Evolutionary conservation across 176 grass and related monocot species (phyloP).

Genomic region (Zoysia japonica): DNA sequence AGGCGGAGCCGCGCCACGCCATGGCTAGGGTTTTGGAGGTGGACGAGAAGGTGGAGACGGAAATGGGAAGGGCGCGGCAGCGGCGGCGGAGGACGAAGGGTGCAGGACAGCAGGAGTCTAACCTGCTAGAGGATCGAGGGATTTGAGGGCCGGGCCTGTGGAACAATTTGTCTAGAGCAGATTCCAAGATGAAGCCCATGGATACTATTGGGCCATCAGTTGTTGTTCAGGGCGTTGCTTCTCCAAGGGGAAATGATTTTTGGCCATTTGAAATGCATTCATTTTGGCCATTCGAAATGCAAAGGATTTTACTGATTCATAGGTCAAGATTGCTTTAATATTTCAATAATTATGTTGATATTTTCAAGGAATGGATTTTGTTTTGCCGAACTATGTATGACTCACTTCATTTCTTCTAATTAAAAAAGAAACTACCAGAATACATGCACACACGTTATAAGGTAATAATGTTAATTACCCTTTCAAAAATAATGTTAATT

Average conservation of each 20-base stretch:
- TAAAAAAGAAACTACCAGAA: background rate
- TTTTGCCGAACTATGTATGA: background rate
- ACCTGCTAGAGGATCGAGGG: background rate
- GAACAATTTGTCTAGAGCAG: background rate
- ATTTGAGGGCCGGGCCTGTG: background rate
- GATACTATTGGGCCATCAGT: background rate
- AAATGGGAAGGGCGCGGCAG: background rate
- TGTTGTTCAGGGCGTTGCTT: background rate
- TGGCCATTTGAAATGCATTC: background rate
- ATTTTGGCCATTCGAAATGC: background rate
- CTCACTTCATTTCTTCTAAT: background rate
- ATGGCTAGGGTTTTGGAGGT: slow-evolving; percentile 44
- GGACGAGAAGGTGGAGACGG: background rate
- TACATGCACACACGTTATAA: background rate
- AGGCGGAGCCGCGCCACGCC: slow-evolving; percentile 81
- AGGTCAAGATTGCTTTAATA: background rate
- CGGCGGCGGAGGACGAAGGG: slow-evolving; percentile 27
- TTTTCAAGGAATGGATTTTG: background rate
- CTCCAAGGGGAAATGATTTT: background rate
- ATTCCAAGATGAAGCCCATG: background rate
- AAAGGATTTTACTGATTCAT: background rate
- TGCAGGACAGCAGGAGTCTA: slow-evolving; percentile 47
- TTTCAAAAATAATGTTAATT: background rate
- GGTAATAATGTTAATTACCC: background rate
- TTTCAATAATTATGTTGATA: background rate